Evolutionary conservation across 306 rosid genomes (phyloP).

Genomic region (Herpetospermum pedunculosum): DNA sequence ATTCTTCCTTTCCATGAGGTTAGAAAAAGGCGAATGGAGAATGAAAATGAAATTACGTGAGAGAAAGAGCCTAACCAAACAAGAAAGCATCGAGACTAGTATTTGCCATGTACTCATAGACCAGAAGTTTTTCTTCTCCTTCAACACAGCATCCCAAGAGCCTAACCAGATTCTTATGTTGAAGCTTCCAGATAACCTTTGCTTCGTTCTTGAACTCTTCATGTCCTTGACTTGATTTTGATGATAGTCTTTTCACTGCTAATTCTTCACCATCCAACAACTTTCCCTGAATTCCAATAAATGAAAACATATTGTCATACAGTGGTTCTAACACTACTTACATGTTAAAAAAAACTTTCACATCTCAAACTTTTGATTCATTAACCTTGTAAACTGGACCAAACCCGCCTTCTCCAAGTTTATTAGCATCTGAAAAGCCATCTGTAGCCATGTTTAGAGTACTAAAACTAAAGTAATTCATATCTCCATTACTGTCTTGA

Average conservation of each 20-base stretch:
- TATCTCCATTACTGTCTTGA: conserved; percentile 1
- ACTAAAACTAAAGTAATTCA: conserved; percentile 18
- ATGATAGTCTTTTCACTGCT: conserved; percentile 38
- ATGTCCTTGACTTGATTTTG: conserved; percentile 30
- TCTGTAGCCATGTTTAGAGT: conserved; percentile 23
- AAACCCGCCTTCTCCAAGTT: conserved; percentile 55
- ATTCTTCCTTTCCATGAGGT: neutral
- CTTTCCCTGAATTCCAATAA: conserved; percentile 17
- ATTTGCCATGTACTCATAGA: conserved; percentile 44
- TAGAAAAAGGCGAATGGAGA: neutral
- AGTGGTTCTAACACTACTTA: neutral
- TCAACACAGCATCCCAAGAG: conserved; percentile 43
- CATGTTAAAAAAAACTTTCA: neutral
- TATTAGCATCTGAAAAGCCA: conserved; percentile 33
- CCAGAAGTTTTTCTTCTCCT: conserved; percentile 27
- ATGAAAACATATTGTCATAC: neutral
- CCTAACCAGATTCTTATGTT: conserved; percentile 37
- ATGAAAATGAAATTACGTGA: neutral
- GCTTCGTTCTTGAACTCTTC: conserved; percentile 44
- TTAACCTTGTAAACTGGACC: conserved; percentile 47
- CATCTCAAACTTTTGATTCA: neutral
- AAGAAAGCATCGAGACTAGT: conserved; percentile 34
- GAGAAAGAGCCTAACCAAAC: conserved; percentile 30
- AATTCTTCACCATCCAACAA: conserved; percentile 16
- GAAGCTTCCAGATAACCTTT: conserved; percentile 33